Evolutionary conservation across 768 basidiomycete species (phyloP).

Genomic region (Amyloporia xantha): DNA sequence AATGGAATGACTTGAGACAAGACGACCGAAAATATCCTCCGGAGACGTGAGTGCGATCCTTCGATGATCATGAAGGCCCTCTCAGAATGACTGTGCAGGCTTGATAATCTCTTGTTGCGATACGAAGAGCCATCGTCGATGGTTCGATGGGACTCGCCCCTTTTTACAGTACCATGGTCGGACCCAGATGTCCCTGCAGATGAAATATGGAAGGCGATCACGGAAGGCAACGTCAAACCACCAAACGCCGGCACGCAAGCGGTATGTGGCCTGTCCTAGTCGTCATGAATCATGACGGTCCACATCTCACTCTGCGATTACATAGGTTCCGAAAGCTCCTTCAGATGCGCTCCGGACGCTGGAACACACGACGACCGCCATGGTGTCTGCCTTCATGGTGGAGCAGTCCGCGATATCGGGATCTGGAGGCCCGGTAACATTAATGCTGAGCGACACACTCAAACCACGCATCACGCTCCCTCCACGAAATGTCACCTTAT

Average conservation of each 20-base stretch:
- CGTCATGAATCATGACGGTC: not conserved
- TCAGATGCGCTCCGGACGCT: conserved; percentile 82
- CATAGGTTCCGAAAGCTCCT: conserved; percentile 73
- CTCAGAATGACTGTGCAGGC: conserved; percentile 33
- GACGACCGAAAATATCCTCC: conserved; percentile 48
- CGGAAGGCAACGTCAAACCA: conserved; percentile 73
- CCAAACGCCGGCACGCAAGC: conserved; percentile 79
- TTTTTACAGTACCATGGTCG: conserved; percentile 78
- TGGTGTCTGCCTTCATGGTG: conserved; percentile 68
- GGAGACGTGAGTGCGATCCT: conserved; percentile 52
- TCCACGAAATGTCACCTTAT: conserved; percentile 65
- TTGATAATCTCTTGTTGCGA: conserved; percentile 80
- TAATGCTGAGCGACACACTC: conserved; percentile 36
- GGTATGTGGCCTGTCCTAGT: conserved; percentile 35
- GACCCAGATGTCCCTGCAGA: conserved; percentile 60
- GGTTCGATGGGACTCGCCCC: conserved; percentile 98
- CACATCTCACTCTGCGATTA: not conserved
- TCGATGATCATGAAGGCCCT: conserved; percentile 5
- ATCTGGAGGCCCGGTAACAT: conserved; percentile 45
- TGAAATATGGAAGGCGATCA: conserved; percentile 77
- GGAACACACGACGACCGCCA: conserved; percentile 65
- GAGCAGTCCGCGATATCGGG: conserved; percentile 50
- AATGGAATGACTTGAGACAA: conserved; percentile 60
- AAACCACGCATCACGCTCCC: conserved; percentile 56
- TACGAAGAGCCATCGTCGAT: conserved; percentile 97